Evolutionary conservation across 2,329 filamentous ascomycete species (phyloP).

Genomic region (Dryadomyces quercus-mongolicae): DNA sequence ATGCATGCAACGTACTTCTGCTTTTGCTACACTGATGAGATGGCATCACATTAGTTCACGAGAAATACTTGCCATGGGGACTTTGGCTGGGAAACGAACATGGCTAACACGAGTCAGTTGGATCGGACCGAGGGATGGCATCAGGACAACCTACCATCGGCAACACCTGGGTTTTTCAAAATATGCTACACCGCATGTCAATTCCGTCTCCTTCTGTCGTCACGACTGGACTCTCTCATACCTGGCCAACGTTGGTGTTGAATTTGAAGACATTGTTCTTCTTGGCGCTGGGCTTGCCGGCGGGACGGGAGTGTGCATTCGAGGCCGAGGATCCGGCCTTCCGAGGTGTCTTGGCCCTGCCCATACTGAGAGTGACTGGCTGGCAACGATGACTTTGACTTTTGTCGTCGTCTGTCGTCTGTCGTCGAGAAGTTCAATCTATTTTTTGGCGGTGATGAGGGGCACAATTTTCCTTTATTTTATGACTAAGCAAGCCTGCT

Average conservation of each 20-base stretch:
- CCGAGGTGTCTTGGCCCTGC: slow-evolving; percentile 27
- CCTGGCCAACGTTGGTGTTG: slow-evolving; percentile 72
- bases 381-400: not conserved
- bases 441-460: slow-evolving; percentile 13
- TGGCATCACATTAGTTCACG: not conserved
- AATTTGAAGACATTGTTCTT: slow-evolving; percentile 92
- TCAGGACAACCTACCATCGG: slow-evolving; percentile 8
- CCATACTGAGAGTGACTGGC: slow-evolving; percentile 19
- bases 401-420: not conserved
- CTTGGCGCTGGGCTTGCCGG: slow-evolving; percentile 13
- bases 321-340: slow-evolving; percentile 19
- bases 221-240: not conserved
- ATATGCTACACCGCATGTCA: slow-evolving; percentile 45
- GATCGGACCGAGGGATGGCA: no score
- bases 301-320: slow-evolving; percentile 18
- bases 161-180: slow-evolving; percentile 45
- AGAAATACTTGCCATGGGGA: not conserved
- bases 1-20: slow-evolving; percentile 7
- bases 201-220: not conserved
- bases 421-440: not conserved
- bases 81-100: not conserved
- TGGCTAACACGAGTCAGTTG: not conserved
- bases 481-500: not conserved
- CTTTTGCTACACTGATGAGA: slow-evolving; percentile 10
- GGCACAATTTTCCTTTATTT: slow-evolving; percentile 10